Conservation (phyloP, 2,329 filamentous ascomycete genomes). For the Trichoderma citrinoviride region DNA sequence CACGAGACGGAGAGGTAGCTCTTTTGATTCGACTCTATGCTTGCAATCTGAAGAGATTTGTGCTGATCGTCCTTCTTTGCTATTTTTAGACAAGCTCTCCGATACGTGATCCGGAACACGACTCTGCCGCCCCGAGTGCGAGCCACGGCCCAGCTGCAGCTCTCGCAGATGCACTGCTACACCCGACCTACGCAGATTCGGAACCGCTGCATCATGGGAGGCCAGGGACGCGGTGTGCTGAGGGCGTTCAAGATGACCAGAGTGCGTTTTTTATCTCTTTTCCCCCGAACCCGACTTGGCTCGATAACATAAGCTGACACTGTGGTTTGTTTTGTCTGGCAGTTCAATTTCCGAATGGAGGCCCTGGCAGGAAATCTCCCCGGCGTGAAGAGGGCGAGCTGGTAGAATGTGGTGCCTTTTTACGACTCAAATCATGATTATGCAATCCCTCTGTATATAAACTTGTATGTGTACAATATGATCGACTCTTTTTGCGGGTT, state of each 20-base stretch:
- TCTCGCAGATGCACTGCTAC: conserved; percentile 94
- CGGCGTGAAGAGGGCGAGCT: conserved; percentile 93
- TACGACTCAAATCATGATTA: conserved; percentile 3
- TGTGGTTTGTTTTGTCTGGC: conserved; percentile 2
- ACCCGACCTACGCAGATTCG: conserved; percentile 90
- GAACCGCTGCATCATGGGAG: conserved; percentile 88
- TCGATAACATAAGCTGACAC: neutral
- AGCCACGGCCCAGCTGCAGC: conserved; percentile 87
- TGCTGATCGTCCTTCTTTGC: neutral
- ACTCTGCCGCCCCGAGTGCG: conserved; percentile 77
- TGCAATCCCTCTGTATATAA: conserved; percentile 8
- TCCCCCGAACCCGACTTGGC: neutral
- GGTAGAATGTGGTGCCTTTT: conserved; percentile 55
- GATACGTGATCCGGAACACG: conserved; percentile 92
- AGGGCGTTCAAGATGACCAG: conserved; percentile 88
- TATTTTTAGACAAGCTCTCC: conserved; percentile 73
- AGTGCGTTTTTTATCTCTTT: conserved; percentile 46
- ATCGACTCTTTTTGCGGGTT: neutral
- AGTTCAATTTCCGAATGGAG: conserved; percentile 93
- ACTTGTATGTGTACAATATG: conserved; percentile 9
- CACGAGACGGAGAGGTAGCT: conserved; percentile 82
- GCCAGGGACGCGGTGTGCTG: conserved; percentile 86
- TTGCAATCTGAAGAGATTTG: no score
- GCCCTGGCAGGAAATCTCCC: conserved; percentile 82
- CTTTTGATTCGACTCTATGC: neutral